Conservation (phyloP, 208 protist species). For the Crithidia mellificae region DNA sequence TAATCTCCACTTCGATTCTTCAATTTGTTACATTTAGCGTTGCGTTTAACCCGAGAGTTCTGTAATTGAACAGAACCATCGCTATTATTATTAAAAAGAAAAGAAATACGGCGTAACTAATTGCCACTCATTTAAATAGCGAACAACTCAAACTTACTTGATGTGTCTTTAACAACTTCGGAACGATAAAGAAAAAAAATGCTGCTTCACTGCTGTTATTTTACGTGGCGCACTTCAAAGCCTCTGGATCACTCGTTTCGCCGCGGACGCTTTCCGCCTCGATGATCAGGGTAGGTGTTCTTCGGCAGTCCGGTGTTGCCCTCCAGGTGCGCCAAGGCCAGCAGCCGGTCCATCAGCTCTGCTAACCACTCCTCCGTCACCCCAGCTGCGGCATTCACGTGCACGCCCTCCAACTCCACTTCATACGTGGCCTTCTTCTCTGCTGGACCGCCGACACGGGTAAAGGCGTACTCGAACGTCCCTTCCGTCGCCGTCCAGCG, state of each 20-base stretch:
- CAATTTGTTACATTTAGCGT: no score
- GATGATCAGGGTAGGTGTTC: background rate
- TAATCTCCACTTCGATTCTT: no score
- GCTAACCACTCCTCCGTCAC: constrained; percentile 57
- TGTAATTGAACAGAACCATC: no score
- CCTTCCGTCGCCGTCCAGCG: constrained; percentile 48
- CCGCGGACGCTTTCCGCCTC: background rate
- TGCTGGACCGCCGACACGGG: constrained; percentile 30
- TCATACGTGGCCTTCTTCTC: constrained; percentile 39
- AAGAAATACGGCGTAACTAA: no score
- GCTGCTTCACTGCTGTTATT: no score
- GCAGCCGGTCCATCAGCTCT: constrained; percentile 44
- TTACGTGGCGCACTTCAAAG: background rate
- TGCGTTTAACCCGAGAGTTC: no score
- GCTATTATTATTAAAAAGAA: no score
- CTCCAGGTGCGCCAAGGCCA: constrained; percentile 37
- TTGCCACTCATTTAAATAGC: no score
- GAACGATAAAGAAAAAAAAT: no score
- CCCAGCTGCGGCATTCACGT: constrained; percentile 28
- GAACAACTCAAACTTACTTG: no score
- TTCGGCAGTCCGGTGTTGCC: constrained; percentile 29
- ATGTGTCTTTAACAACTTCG: no score
- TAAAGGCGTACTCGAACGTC: constrained; percentile 69
- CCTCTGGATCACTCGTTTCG: background rate
- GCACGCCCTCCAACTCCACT: constrained; percentile 75